Evolutionary conservation across 2,329 filamentous ascomycete genomes (phyloP).

Genomic region (Claviceps sp.): DNA sequence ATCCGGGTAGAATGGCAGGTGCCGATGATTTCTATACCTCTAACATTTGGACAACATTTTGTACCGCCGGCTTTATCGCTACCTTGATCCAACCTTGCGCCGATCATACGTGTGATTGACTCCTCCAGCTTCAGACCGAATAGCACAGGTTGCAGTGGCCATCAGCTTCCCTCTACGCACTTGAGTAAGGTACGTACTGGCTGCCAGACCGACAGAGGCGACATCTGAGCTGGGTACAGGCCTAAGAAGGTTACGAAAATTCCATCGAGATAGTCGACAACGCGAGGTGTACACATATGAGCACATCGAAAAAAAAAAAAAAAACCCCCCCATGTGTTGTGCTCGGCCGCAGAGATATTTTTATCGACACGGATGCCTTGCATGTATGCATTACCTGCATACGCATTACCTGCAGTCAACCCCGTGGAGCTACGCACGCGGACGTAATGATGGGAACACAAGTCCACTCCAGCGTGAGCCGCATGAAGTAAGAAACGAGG

Average conservation of each 20-base stretch:
- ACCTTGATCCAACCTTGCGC: background rate
- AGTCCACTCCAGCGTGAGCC: background rate
- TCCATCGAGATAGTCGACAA: background rate
- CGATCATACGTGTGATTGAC: background rate
- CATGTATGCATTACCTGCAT: constrained; percentile 2
- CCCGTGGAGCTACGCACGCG: background rate
- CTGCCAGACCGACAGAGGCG: background rate
- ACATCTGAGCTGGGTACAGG: background rate
- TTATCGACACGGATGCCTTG: background rate
- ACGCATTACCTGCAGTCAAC: constrained; percentile 1
- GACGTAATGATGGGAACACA: background rate
- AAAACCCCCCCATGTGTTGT: background rate
- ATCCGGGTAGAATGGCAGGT: background rate
- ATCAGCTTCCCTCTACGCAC: background rate
- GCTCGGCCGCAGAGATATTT: background rate
- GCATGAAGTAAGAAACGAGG: background rate
- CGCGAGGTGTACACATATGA: background rate
- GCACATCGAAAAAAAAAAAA: background rate
- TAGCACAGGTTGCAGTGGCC: background rate
- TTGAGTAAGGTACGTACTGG: background rate
- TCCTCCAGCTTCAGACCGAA: background rate
- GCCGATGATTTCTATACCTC: background rate
- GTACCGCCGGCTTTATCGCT: constrained; percentile 3
- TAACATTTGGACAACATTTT: background rate
- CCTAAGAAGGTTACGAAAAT: background rate